Conservation (phyloP, 345 rosid genomes). For the Arabis hirsuta region DNA sequence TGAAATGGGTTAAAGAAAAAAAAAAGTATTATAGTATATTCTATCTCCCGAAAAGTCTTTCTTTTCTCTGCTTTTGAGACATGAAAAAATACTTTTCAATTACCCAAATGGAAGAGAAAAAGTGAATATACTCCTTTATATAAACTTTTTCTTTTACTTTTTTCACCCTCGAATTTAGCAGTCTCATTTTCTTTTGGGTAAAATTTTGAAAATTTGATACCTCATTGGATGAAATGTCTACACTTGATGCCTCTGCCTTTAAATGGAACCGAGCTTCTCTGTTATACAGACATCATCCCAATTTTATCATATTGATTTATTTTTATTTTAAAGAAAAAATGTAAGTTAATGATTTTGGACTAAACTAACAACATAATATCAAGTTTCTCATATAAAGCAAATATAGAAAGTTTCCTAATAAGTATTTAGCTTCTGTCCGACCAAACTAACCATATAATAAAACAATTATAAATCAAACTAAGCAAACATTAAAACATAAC, state of each 20-base stretch:
- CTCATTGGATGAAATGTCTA: constrained; percentile 42
- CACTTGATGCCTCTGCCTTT: constrained; percentile 41
- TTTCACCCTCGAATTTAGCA: constrained; percentile 34
- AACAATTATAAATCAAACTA: background rate
- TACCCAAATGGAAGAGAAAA: constrained; percentile 30
- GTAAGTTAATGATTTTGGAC: constrained; percentile 2
- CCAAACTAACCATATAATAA: constrained; percentile 9
- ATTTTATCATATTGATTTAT: background rate
- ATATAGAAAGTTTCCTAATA: constrained; percentile 29
- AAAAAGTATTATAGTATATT: background rate
- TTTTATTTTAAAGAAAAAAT: background rate
- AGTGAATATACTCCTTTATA: constrained; percentile 18
- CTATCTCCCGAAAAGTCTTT: constrained; percentile 13
- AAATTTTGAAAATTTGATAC: constrained; percentile 29
- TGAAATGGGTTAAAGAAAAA: background rate
- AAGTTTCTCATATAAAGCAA: constrained; percentile 22
- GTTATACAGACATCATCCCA: constrained; percentile 31
- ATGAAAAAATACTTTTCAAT: constrained; percentile 4
- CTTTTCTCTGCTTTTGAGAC: constrained; percentile 42
- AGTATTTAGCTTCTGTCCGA: constrained; percentile 12
- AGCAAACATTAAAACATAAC: constrained; percentile 26
- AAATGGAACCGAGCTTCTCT: constrained; percentile 41
- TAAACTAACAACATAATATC: background rate
- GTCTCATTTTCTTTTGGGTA: constrained; percentile 23
- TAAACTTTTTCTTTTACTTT: constrained; percentile 5